Evolutionary conservation across 495 filamentous ascomycete species (phyloP).

Genomic region (Podospora australis): DNA sequence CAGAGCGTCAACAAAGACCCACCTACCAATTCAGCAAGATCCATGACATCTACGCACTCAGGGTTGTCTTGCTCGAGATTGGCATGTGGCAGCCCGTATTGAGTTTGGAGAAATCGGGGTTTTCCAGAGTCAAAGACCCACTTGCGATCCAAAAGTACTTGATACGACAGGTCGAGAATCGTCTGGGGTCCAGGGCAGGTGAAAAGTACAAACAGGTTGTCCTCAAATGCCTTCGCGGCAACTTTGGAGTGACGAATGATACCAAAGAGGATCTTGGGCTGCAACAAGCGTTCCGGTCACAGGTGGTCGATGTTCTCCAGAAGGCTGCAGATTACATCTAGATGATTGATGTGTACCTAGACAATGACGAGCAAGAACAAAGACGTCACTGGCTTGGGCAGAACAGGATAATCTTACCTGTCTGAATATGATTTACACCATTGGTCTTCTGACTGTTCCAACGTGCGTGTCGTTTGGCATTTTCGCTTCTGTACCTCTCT

Average conservation of each 20-base stretch:
- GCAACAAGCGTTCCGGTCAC: not conserved
- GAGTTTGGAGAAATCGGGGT: not conserved
- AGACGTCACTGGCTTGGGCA: no score
- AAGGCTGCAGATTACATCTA: not conserved
- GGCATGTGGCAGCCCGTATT: constrained; percentile 5
- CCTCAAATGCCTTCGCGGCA: not conserved
- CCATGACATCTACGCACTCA: constrained; percentile 10
- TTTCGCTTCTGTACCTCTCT: no score
- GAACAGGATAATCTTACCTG: no score
- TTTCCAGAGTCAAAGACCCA: not conserved
- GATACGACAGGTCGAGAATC: not conserved
- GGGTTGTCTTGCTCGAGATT: constrained; percentile 8
- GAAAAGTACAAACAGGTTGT: not conserved
- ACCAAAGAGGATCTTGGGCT: not conserved
- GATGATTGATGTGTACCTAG: no score
- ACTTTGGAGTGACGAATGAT: not conserved
- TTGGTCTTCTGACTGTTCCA: no score
- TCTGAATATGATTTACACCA: no score
- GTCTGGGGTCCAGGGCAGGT: not conserved
- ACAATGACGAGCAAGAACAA: no score
- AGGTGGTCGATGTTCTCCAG: not conserved
- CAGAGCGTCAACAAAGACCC: not conserved
- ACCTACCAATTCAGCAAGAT: constrained; percentile 1
- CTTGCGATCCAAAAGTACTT: not conserved
- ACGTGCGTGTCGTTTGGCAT: no score